Conservation (phyloP, 2,329 filamentous ascomycete species). For the Bipolaris zeicola region DNA sequence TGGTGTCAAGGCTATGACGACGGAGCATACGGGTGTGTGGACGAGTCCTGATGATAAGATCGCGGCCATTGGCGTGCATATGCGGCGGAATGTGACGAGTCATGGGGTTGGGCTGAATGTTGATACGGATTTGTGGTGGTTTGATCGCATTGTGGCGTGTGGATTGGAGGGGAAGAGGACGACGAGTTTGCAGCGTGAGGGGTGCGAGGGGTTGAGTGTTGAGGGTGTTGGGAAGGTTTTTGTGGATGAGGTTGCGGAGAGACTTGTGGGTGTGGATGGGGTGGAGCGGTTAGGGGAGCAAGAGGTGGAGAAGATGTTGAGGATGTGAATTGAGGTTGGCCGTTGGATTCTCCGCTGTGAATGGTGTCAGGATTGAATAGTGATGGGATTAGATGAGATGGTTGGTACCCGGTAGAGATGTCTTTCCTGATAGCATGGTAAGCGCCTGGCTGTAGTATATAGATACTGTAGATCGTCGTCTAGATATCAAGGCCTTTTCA, state of each 20-base stretch:
- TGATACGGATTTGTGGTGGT: conserved; percentile 67
- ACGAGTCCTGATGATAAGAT: conserved; percentile 66
- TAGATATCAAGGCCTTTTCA: neutral
- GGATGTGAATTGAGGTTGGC: neutral
- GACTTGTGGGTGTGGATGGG: conserved; percentile 28
- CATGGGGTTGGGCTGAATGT: conserved; percentile 85
- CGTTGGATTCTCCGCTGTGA: neutral
- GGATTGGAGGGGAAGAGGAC: conserved; percentile 79
- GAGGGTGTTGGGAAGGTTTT: conserved; percentile 50
- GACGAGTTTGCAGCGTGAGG: conserved; percentile 71
- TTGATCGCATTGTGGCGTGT: conserved; percentile 83
- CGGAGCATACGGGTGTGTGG: conserved; percentile 87
- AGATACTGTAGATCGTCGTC: neutral
- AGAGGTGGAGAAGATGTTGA: conserved; percentile 17
- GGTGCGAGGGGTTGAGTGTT: conserved; percentile 44
- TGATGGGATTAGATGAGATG: neutral
- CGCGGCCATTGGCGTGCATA: conserved; percentile 88
- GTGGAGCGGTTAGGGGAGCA: conserved; percentile 25
- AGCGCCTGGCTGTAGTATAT: neutral
- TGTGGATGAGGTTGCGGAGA: conserved; percentile 48
- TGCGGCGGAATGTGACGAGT: conserved; percentile 79
- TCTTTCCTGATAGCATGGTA: neutral
- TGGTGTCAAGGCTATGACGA: conserved; percentile 66
- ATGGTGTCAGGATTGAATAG: neutral
- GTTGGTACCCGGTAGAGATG: neutral